Base-by-base conservation (phyloP, 768 basidiomycete species). In the Sutorius australiensis region DNA sequence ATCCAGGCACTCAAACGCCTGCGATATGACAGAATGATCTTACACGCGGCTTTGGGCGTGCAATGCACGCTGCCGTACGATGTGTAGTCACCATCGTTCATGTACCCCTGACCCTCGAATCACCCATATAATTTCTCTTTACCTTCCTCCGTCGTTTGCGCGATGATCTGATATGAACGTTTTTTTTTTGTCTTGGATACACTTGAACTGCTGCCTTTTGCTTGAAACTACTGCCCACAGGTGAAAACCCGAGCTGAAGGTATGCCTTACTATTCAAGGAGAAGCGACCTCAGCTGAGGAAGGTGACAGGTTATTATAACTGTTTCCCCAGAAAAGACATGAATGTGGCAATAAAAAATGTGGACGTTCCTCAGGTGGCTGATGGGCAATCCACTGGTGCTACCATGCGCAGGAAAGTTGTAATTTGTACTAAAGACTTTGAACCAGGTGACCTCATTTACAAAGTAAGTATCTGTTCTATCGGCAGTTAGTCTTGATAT, bases 401-500 rank as follows among this genome's bases (percentile, higher is more conserved):
- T 2, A 67, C 63, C 63, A 68, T 46, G 58, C 75, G 61, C 39
- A 79, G 78, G 46, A 82, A 80, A 62, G 72, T 81, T 24, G 70
- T 91, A 32, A 74, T 89, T 32, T 81, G 82, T 30, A 78, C 73
- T 52, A 83, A 85, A 66, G 86, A 90, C 60, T 77, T 92, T 52
- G 69, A 77, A 45, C 77, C 77, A 3, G 90, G 89, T 43, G 87
- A 92, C 53, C 72, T 81, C 42, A 89, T 93, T 46, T 93, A 91
- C 73, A 85, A 79, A 77, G 90, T 84, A 66, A 45, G 53, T 56
- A 14, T 17, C 4, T 1, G 43, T 38, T 30, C 36, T 44, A 33
- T 44, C 12, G 11, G 40, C 6, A n/a, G 31, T 31, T 33, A 14
- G 12, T 45, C 49, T 48, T 46, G 28, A 57, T 34, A 7, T 55